Base-by-base conservation (phyloP, 805 yeast genomes). In the Saturnispora zaruensis region DNA sequence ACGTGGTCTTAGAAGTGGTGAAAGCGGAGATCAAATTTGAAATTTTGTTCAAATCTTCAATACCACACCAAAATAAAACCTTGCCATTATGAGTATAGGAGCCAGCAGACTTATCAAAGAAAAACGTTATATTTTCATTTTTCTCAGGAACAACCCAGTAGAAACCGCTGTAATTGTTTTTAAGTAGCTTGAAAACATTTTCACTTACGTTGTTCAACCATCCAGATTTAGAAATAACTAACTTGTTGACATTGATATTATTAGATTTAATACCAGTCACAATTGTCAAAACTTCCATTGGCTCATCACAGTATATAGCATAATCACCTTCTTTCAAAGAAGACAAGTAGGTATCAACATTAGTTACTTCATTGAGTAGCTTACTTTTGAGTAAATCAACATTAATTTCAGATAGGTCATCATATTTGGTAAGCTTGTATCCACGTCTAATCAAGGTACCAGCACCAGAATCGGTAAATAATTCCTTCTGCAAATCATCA, bases 361-460 rank as follows among this genome's bases (percentile, higher is more conserved):
- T 80, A 46, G 76, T 71, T 3, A 82, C 77, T 64, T 88, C 96
- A 66, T 88, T 78, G 60, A 77, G 76, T 53, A 93, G 74, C 20
- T 89, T 93, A 45, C 75, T 65, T 69, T 96, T 79, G 58, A 93
- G 77, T 48, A 80, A 70, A 62, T 87, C 96, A 21, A 32, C 23
- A 40, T 54, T 54, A 33, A 51, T 26, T n/a, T 87, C 78, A 52
- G 82, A 79, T 65, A 90, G 85, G 54, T 86, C 91, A 60, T 79
- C 76, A 65, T 88, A 81, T 61, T 80, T 82, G 51, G 84, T 66
- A 57, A 93, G 76, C 70, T 87, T 88, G 72, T 91, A 87, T 55
- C 99, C 99, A 69, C 99, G 82, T 77, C 99, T 85, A 61, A 93
- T 89, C 73, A 93, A 76, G 43, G 99, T 93, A 64, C 99, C 99